These are phyloP conservation scores for Fusarium falciforme DNA, from an alignment of 2,329 filamentous ascomycete genomes.

Conservation along the genomic window DNA sequence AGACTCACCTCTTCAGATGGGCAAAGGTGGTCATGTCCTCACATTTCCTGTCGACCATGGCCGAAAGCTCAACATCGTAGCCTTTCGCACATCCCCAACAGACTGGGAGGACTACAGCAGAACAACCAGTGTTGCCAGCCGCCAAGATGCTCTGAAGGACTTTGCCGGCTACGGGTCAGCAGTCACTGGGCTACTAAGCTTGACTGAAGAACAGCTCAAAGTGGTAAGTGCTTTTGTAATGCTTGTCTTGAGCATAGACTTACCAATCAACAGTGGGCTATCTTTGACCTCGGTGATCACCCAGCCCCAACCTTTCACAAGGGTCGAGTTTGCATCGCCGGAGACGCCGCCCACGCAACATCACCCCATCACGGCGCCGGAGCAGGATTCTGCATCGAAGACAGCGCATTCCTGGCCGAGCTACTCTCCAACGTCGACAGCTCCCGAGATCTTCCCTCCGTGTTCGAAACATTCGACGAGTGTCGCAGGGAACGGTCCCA, in stretches of 20 bases:
- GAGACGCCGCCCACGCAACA: slow-evolving; percentile 73
- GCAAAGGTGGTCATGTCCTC: slow-evolving; percentile 65
- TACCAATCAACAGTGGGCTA: slow-evolving; percentile 52
- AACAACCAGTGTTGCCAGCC: slow-evolving; percentile 30
- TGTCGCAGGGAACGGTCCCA: slow-evolving; percentile 63
- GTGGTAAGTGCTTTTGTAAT: slow-evolving; percentile 18
- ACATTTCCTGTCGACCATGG: slow-evolving; percentile 69
- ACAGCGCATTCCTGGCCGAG: slow-evolving; percentile 54
- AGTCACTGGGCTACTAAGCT: slow-evolving; percentile 45
- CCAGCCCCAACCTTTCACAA: slow-evolving; percentile 56
- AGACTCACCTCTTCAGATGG: slow-evolving; percentile 44
- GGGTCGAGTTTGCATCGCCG: slow-evolving; percentile 61
- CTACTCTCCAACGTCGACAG: slow-evolving; percentile 57
- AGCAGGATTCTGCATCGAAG: slow-evolving; percentile 68
- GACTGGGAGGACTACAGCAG: slow-evolving; percentile 43
- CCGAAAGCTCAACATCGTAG: slow-evolving; percentile 66
- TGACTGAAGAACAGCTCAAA: slow-evolving; percentile 44
- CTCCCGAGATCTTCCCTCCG: slow-evolving; percentile 37
- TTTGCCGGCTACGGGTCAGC: slow-evolving; percentile 49
- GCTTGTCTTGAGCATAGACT: background rate
- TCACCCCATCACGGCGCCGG: slow-evolving; percentile 71
- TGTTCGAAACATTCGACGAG: slow-evolving; percentile 57
- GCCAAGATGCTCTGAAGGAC: slow-evolving; percentile 49
- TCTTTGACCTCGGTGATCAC: slow-evolving; percentile 59
- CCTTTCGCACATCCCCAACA: slow-evolving; percentile 50